Conservation (phyloP, 2,329 filamentous ascomycete genomes). For the Seiridium unicorne region DNA sequence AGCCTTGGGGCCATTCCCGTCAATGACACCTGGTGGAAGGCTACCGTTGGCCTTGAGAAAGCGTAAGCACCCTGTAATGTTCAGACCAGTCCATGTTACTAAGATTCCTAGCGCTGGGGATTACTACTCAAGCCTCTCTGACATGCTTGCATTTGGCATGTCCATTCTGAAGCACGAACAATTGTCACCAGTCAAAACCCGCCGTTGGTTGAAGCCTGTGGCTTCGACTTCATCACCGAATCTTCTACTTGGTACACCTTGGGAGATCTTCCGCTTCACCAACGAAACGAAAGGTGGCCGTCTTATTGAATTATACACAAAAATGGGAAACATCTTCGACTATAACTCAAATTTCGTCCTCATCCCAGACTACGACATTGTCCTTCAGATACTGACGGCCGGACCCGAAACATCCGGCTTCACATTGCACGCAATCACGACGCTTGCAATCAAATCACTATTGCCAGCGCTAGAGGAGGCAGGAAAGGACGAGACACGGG, state of each 20-base stretch:
- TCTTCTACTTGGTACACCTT: conserved; percentile 29
- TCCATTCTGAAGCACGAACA: conserved; percentile 38
- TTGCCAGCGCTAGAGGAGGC: conserved; percentile 42
- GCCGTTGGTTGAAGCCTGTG: conserved; percentile 34
- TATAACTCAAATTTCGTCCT: conserved; percentile 30
- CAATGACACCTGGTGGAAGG: conserved; percentile 19
- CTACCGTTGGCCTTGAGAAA: not conserved
- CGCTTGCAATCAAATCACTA: conserved; percentile 26
- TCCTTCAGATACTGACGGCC: conserved; percentile 23
- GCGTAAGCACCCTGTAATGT: conserved; percentile 28
- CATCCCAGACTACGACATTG: conserved; percentile 31
- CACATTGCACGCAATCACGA: conserved; percentile 9
- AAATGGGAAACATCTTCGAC: conserved; percentile 27
- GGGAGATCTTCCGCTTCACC: conserved; percentile 31
- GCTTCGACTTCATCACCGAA: conserved; percentile 25
- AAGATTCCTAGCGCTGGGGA: conserved; percentile 33
- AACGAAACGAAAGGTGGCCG: conserved; percentile 26
- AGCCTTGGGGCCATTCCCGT: conserved; percentile 20
- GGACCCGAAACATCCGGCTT: conserved; percentile 10
- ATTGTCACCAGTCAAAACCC: conserved; percentile 31
- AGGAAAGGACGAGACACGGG: conserved; percentile 31
- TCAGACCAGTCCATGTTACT: not conserved
- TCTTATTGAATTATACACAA: conserved; percentile 31
- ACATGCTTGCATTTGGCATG: conserved; percentile 39
- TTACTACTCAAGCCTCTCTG: conserved; percentile 40